These are phyloP conservation scores for Candida railenensis DNA, from an alignment of 805 yeast genomes.

Conservation along the genomic window DNA sequence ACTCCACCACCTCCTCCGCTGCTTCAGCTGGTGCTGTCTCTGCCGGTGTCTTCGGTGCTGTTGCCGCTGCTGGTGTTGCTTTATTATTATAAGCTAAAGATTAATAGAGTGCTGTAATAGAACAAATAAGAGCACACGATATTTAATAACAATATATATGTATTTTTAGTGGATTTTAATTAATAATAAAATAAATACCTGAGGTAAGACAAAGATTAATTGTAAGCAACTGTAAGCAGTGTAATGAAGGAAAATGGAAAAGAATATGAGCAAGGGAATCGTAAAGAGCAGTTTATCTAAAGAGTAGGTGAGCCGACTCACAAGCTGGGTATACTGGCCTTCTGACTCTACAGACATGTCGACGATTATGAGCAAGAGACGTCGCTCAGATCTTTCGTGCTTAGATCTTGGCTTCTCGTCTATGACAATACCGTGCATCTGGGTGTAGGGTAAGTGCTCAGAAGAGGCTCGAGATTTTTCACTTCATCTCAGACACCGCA, in stretches of 20 bases:
- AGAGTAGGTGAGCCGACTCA: no score
- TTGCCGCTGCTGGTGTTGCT: conserved; percentile 80
- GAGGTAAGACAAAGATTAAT: not conserved
- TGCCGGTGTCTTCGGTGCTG: conserved; percentile 79
- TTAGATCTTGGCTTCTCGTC: no score
- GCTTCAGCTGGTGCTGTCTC: conserved; percentile 55
- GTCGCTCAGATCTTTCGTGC: no score
- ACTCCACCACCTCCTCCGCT: conserved; percentile 38
- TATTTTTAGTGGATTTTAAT: conserved; percentile 6
- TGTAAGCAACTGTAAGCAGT: not conserved
- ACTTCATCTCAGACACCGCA: no score
- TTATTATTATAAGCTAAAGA: conserved; percentile 33
- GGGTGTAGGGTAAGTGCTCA: no score
- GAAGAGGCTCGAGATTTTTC: no score
- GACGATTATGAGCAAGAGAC: no score
- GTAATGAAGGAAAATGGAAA: not conserved
- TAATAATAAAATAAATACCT: conserved; percentile 1
- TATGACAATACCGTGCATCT: no score
- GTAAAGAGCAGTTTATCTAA: not conserved
- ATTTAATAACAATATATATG: conserved; percentile 5
- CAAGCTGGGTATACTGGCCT: no score
- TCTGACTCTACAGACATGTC: no score
- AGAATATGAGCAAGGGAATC: not conserved
- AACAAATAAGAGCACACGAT: not conserved
- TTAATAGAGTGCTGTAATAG: conserved; percentile 4